Conservation (phyloP, 2,329 filamentous ascomycete genomes). For the Colletotrichum cereale region DNA sequence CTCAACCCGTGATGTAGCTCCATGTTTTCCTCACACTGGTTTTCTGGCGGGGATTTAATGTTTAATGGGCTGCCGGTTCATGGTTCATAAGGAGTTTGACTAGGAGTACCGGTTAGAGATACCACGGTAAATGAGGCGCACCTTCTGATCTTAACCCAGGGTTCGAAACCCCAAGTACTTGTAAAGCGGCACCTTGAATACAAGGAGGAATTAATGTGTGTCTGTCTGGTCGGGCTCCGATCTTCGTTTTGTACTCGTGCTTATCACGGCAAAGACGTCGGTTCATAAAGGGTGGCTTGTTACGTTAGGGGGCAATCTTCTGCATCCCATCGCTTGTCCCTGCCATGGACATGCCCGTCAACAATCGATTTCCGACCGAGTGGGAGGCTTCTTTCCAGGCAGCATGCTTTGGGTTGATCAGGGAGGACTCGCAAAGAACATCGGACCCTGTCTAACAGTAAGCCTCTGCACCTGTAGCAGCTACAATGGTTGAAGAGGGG, state of each 20-base stretch:
- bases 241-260: not conserved
- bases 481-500: not conserved
- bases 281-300: not conserved
- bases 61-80: not conserved
- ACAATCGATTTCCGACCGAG: not conserved
- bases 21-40: not conserved
- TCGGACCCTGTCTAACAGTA: not conserved
- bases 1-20: not conserved
- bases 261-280: not conserved
- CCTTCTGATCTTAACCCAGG: not conserved
- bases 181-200: not conserved
- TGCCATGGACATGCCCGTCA: not conserved
- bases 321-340: not conserved
- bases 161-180: not conserved
- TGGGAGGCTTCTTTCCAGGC: too few species aligned
- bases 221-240: not conserved
- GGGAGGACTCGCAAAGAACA: too few species aligned
- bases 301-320: too few species aligned
- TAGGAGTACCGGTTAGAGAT: not conserved
- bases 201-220: accelerated
- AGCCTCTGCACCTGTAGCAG: not conserved
- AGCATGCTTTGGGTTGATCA: not conserved
- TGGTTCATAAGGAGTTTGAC: not conserved
- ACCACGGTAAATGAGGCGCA: not conserved
- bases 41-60: not conserved